phyloP scores from a whole-genome alignment of 495 filamentous ascomycete genomes.

The Annulohypoxylon moriforme region DNA sequence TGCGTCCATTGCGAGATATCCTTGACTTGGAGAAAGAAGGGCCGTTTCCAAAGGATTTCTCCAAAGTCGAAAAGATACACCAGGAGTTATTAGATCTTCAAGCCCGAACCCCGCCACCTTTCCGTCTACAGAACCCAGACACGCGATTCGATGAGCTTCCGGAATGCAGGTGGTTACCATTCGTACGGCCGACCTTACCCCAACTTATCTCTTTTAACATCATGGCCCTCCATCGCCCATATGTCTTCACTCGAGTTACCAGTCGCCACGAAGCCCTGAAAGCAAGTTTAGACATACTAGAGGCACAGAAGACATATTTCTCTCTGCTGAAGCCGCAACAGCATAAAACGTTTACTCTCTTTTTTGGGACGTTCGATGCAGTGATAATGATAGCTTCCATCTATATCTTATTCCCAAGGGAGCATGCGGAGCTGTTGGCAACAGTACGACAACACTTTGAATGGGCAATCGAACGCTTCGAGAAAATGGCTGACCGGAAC shows the following conservation, averaged over 20 bases:
- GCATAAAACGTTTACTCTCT: conserved; percentile 65
- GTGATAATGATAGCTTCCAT: conserved; percentile 69
- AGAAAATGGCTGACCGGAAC: conserved; percentile 61
- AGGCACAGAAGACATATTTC: conserved; percentile 64
- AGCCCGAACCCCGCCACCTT: conserved; percentile 61
- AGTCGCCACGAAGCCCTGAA: conserved; percentile 64
- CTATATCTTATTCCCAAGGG: conserved; percentile 64
- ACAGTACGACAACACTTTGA: conserved; percentile 63
- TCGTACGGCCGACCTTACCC: conserved; percentile 58
- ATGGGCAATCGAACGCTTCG: conserved; percentile 64
- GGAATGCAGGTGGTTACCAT: conserved; percentile 65
- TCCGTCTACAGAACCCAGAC: conserved; percentile 65
- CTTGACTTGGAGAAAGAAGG: conserved; percentile 63
- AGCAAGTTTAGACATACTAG: conserved; percentile 66
- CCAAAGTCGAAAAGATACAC: conserved; percentile 65
- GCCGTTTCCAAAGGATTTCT: conserved; percentile 62
- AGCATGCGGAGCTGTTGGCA: conserved; percentile 55
- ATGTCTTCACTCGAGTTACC: conserved; percentile 67
- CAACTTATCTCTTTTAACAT: conserved; percentile 63
- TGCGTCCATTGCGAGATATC: conserved; percentile 52
- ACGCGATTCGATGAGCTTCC: conserved; percentile 62
- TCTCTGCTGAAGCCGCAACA: conserved; percentile 60
- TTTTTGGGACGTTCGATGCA: conserved; percentile 72
- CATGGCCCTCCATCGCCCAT: conserved; percentile 71
- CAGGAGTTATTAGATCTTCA: conserved; percentile 60